Evolutionary conservation across 176 grass and related monocot genomes (phyloP).

Genomic region (Oryza australiensis): DNA sequence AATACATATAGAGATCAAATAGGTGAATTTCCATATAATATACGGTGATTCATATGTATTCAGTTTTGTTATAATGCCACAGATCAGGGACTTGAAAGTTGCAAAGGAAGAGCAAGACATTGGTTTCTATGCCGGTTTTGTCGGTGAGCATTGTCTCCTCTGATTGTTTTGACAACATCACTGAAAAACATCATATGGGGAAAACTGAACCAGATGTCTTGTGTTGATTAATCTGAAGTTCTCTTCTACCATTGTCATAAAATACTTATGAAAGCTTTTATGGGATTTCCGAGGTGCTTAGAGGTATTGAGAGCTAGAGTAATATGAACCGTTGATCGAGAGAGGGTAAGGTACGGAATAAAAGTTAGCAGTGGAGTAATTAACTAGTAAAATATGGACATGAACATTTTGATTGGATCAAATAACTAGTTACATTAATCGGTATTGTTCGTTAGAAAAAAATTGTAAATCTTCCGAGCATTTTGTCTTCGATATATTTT

Average conservation of each 20-base stretch:
- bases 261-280: background rate
- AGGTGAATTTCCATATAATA: background rate
- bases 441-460: too few species aligned
- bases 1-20: background rate
- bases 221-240: background rate
- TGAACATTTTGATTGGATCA: too few species aligned
- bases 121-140: conserved; percentile 79
- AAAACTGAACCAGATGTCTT: background rate
- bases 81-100: conserved; percentile 71
- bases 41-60: background rate
- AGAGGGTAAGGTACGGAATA: too few species aligned
- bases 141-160: conserved; percentile 43
- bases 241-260: background rate
- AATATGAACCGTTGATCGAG: too few species aligned
- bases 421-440: too few species aligned
- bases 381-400: too few species aligned
- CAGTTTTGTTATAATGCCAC: conserved; percentile 14
- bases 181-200: background rate
- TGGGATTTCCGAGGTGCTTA: too few species aligned
- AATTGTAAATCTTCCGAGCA: too few species aligned
- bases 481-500: too few species aligned
- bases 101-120: conserved; percentile 74
- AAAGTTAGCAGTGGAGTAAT: too few species aligned
- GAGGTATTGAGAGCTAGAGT: too few species aligned
- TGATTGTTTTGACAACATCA: background rate